phyloP scores from a whole-genome alignment of 106 monocot genomes.

The Dendrobium chrysotoxum region DNA sequence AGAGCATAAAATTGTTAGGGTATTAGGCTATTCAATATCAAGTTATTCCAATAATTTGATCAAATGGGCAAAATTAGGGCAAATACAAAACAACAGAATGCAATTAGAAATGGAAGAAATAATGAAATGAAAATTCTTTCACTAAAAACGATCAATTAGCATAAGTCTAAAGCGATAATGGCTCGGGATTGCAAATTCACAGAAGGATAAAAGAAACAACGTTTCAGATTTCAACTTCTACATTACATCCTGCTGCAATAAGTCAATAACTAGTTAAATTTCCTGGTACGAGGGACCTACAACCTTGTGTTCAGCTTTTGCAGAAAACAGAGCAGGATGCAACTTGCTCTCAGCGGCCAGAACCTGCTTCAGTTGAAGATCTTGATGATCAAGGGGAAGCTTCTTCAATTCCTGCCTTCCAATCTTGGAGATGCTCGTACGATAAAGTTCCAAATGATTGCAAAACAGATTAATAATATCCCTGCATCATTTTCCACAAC shows the following conservation, averaged over 20 bases:
- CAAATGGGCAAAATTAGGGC: background rate
- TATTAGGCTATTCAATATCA: background rate
- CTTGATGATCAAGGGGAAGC: conserved; percentile 43
- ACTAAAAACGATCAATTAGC: background rate
- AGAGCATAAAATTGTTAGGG: background rate
- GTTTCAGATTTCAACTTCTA: background rate
- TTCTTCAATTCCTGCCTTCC: conserved; percentile 50
- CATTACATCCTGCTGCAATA: background rate
- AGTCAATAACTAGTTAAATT: background rate
- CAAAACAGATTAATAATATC: conserved; percentile 74
- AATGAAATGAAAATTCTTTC: background rate
- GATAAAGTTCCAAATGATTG: conserved; percentile 81
- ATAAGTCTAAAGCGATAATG: conserved; percentile 2
- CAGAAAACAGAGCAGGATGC: conserved; percentile 92
- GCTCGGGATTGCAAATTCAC: background rate
- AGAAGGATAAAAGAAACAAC: background rate
- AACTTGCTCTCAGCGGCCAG: conserved; percentile 72
- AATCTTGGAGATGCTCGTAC: conserved; percentile 57
- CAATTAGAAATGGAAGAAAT: background rate
- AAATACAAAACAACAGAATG: background rate
- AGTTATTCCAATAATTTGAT: background rate
- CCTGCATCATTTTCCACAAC: conserved; percentile 33
- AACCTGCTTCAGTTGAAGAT: conserved; percentile 53
- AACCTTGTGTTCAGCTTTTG: conserved; percentile 88
- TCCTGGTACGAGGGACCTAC: background rate